Conservation (phyloP, 2,329 filamentous ascomycete species). For the Alternaria hordeiaustralica region DNA sequence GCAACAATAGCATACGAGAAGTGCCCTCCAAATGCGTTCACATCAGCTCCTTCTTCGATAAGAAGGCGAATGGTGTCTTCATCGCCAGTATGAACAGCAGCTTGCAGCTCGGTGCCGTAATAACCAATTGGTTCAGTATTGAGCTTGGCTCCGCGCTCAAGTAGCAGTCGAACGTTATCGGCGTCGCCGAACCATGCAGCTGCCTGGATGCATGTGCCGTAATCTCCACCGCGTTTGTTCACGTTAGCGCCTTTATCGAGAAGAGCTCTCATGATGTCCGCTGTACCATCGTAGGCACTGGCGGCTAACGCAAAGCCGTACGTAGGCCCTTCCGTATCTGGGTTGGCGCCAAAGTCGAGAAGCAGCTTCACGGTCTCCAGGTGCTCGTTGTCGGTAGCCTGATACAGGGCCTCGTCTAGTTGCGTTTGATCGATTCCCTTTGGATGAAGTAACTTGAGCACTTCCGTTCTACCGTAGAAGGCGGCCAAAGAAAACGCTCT, state of each 20-base stretch:
- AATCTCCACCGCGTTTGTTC: slow-evolving; percentile 28
- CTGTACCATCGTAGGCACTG: slow-evolving; percentile 29
- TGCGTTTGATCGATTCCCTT: slow-evolving; percentile 17
- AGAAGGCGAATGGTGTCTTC: slow-evolving; percentile 25
- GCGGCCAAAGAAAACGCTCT: slow-evolving; percentile 30
- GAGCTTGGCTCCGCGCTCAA: slow-evolving; percentile 27
- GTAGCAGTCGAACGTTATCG: slow-evolving; percentile 28
- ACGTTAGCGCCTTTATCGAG: slow-evolving; percentile 28
- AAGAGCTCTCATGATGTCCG: slow-evolving; percentile 22
- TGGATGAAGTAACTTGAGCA: slow-evolving; percentile 18
- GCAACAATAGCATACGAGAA: slow-evolving; percentile 27
- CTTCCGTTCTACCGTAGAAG: slow-evolving; percentile 22
- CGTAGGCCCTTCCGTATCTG: slow-evolving; percentile 27
- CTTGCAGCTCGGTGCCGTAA: slow-evolving; percentile 30
- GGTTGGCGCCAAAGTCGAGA: slow-evolving; percentile 24
- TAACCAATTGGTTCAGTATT: slow-evolving; percentile 26
- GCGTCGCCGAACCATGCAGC: slow-evolving; percentile 21
- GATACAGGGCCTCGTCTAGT: slow-evolving; percentile 25
- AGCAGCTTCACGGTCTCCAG: slow-evolving; percentile 28
- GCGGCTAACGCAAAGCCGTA: slow-evolving; percentile 30
- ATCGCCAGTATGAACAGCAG: slow-evolving; percentile 23
- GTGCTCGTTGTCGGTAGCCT: slow-evolving; percentile 28
- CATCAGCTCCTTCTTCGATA: slow-evolving; percentile 24
- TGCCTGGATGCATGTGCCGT: slow-evolving; percentile 29
- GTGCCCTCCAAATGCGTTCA: slow-evolving; percentile 25